Evolutionary conservation across 768 basidiomycete genomes (phyloP).

Genomic region (Calocybe indica): DNA sequence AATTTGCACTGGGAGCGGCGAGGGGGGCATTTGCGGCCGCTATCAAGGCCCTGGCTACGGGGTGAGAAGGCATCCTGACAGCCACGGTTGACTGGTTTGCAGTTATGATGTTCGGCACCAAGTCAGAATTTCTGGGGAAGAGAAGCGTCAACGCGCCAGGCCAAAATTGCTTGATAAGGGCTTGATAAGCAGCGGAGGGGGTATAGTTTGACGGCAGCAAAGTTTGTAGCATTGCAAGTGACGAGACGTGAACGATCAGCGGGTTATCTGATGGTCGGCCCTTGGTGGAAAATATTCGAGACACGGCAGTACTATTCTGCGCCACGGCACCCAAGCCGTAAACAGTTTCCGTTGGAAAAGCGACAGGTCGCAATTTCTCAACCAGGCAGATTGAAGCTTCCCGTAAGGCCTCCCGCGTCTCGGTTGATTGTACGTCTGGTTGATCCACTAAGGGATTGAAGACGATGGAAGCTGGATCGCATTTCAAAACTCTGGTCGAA

Average conservation of each 20-base stretch:
- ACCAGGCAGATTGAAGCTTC: slow-evolving; percentile 51
- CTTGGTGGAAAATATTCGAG: slow-evolving; percentile 81
- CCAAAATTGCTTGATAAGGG: slow-evolving; percentile 85
- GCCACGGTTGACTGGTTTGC: slow-evolving; percentile 80
- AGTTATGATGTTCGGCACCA: slow-evolving; percentile 72
- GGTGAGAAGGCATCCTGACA: slow-evolving; percentile 91
- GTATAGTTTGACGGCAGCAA: slow-evolving; percentile 65
- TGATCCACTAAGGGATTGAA: slow-evolving; percentile 40
- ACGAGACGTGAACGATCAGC: slow-evolving; percentile 94
- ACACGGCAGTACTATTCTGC: slow-evolving; percentile 53
- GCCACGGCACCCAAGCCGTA: slow-evolving; percentile 95
- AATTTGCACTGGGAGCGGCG: slow-evolving; percentile 94
- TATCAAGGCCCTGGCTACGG: slow-evolving; percentile 87
- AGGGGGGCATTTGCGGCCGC: slow-evolving; percentile 67
- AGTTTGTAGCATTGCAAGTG: slow-evolving; percentile 68
- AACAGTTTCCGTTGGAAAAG: slow-evolving; percentile 96
- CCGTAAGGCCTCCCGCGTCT: slow-evolving; percentile 48
- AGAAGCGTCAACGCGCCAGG: slow-evolving; percentile 91
- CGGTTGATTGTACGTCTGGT: slow-evolving; percentile 42
- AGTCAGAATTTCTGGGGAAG: slow-evolving; percentile 64
- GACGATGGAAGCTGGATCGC: slow-evolving; percentile 57
- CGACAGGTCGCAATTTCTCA: slow-evolving; percentile 52
- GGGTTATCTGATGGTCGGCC: slow-evolving; percentile 95
- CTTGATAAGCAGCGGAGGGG: slow-evolving; percentile 60
- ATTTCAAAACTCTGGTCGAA: slow-evolving; percentile 41